These are phyloP conservation scores for Candida jianshihensis DNA, from an alignment of 805 yeast species.

Conservation along the genomic window DNA sequence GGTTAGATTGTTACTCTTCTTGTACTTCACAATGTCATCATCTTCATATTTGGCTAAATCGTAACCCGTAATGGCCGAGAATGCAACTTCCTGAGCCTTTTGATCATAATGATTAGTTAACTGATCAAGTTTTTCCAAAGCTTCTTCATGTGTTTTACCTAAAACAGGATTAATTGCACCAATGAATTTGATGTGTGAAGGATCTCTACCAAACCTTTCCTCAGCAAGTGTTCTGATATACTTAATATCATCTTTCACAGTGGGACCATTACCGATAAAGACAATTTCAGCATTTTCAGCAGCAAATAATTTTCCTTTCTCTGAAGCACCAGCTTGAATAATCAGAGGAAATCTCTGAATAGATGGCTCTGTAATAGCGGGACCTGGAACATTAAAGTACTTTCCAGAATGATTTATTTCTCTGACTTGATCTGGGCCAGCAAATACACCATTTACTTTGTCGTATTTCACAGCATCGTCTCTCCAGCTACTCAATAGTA, in stretches of 20 bases:
- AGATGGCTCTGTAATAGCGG: slow-evolving; percentile 31
- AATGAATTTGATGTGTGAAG: slow-evolving; percentile 29
- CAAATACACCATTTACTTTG: slow-evolving; percentile 20
- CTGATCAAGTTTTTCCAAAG: slow-evolving; percentile 27
- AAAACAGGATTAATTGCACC: slow-evolving; percentile 28
- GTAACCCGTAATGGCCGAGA: slow-evolving; percentile 26
- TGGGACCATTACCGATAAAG: slow-evolving; percentile 17
- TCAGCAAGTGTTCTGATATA: background rate
- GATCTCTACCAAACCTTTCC: slow-evolving; percentile 19
- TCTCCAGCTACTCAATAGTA: slow-evolving; percentile 33
- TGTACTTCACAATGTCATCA: slow-evolving; percentile 19
- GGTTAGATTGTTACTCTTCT: slow-evolving; percentile 17
- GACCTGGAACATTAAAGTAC: slow-evolving; percentile 32
- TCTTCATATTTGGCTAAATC: slow-evolving; percentile 17
- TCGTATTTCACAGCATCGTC: slow-evolving; percentile 27
- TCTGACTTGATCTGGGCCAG: slow-evolving; percentile 29
- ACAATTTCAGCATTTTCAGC: slow-evolving; percentile 35
- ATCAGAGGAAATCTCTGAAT: slow-evolving; percentile 35
- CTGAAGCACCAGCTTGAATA: slow-evolving; percentile 35
- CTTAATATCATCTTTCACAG: background rate
- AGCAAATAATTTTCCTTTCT: slow-evolving; percentile 31
- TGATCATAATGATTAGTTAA: slow-evolving; percentile 26
- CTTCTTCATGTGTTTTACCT: slow-evolving; percentile 34
- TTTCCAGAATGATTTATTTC: slow-evolving; percentile 31
- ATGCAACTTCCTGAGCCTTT: slow-evolving; percentile 26